These are phyloP conservation scores for Mesembryanthemum crystallinum DNA, from an alignment of 148 eudicot species.

Conservation along the genomic window DNA sequence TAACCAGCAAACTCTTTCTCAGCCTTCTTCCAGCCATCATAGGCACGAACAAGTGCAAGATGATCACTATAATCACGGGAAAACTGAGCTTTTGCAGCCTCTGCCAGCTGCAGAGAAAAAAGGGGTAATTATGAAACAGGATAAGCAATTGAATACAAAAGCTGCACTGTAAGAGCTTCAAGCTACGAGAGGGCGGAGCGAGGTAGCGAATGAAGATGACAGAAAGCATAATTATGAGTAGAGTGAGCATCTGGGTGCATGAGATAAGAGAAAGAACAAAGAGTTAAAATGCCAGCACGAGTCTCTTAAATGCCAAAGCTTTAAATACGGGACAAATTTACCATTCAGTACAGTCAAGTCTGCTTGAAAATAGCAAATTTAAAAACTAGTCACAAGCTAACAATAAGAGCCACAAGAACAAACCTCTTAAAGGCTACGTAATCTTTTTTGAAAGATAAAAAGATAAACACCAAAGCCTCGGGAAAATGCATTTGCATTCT, in stretches of 20 bases:
- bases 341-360: not conserved
- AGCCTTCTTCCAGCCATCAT: constrained; percentile 90
- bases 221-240: not conserved
- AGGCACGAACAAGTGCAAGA: constrained; percentile 91
- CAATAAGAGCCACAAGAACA: no score
- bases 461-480: no score
- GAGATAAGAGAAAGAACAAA: not conserved
- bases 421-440: no score
- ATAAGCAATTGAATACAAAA: not conserved
- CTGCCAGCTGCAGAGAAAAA: constrained; percentile 71
- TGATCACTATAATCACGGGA: constrained; percentile 82
- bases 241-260: not conserved
- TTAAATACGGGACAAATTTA: not conserved
- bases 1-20: constrained; percentile 67
- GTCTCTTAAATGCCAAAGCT: not conserved
- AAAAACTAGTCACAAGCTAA: no score
- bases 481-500: no score
- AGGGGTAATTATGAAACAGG: not conserved
- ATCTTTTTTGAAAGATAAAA: no score
- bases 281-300: not conserved
- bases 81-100: constrained; percentile 92
- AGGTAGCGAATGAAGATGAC: not conserved
- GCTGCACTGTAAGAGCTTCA: not conserved
- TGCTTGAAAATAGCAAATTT: no score
- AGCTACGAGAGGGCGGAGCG: no score